phyloP scores from a whole-genome alignment of 192 early-diverging fungal genomes.

The Gonapodya sp. region DNA sequence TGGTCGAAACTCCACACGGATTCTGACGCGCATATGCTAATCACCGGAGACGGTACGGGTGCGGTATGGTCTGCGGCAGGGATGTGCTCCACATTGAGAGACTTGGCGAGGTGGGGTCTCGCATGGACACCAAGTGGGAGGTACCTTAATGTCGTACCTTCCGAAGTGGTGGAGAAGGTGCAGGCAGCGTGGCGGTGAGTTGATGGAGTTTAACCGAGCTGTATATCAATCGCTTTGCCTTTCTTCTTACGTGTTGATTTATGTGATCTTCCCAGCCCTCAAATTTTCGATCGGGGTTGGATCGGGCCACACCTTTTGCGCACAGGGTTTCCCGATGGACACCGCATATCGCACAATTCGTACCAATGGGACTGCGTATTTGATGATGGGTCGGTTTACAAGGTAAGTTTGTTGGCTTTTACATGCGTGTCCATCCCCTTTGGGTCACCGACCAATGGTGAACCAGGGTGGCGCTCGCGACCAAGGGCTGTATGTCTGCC shows the following conservation, averaged over 20 bases:
- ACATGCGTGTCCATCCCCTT: not conserved
- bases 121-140: not conserved
- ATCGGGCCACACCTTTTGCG: not conserved
- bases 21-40: not conserved
- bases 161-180: not conserved
- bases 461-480: not conserved
- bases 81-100: conserved; percentile 7
- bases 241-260: no score
- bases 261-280: not conserved
- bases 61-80: conserved; percentile 1
- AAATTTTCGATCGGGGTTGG: conserved; percentile 9
- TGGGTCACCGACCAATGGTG: not conserved
- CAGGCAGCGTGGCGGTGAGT: not conserved
- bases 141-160: not conserved
- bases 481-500: not conserved
- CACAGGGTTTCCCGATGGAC: not conserved
- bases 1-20: not conserved
- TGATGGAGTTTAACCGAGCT: not conserved
- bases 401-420: not conserved
- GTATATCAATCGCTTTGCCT: not conserved
- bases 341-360: not conserved
- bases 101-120: not conserved
- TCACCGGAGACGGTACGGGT: not conserved
- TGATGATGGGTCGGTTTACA: not conserved
- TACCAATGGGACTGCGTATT: conserved; percentile 1